These are phyloP conservation scores for Crucihimalaya himalaica DNA, from an alignment of 345 rosid species.

Conservation along the genomic window DNA sequence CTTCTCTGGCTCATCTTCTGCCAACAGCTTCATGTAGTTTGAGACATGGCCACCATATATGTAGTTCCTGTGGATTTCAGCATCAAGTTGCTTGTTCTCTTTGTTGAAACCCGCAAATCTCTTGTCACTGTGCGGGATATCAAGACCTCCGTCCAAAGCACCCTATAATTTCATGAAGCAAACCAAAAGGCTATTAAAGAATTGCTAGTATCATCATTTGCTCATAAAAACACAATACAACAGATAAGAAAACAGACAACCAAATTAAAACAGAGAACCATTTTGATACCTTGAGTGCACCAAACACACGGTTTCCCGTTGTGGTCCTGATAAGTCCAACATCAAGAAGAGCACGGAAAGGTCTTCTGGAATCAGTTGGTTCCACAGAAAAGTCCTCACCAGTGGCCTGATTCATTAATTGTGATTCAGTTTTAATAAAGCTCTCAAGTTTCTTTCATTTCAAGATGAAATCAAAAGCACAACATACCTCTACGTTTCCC, in stretches of 20 bases:
- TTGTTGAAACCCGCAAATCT: constrained; percentile 82
- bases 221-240: not conserved
- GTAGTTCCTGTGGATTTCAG: constrained; percentile 78
- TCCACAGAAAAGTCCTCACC: constrained; percentile 93
- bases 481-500: constrained; percentile 26
- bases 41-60: constrained; percentile 79
- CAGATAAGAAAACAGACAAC: not conserved
- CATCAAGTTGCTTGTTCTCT: constrained; percentile 53
- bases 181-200: not conserved
- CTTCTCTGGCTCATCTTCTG: constrained; percentile 46
- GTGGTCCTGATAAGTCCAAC: constrained; percentile 35
- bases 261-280: not conserved
- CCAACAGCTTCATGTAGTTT: constrained; percentile 62
- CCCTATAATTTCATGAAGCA: constrained; percentile 47
- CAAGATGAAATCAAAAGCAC: not conserved
- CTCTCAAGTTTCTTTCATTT: no score
- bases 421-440: not conserved
- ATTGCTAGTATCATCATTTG: not conserved
- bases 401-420: constrained; percentile 52
- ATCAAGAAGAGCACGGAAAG: constrained; percentile 39
- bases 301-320: constrained; percentile 37
- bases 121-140: constrained; percentile 89
- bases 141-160: constrained; percentile 87
- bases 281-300: constrained; percentile 33
- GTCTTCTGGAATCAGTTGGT: constrained; percentile 43